Evolutionary conservation across 2,329 filamentous ascomycete species (phyloP).

Genomic region (Trichophyton schoenleinii): DNA sequence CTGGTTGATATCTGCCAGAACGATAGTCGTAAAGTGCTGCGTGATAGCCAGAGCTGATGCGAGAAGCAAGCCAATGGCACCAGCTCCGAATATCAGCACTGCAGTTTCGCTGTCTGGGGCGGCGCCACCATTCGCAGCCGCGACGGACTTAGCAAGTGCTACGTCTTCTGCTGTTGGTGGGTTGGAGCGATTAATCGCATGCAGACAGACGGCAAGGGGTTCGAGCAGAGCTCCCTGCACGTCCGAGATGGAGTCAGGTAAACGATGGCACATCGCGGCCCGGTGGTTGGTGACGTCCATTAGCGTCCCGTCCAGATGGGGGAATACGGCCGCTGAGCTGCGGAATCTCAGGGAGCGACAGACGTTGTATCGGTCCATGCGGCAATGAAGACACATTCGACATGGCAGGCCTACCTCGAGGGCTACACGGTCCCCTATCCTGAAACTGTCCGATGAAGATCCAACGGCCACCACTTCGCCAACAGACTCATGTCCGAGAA

Average conservation of each 20-base stretch:
- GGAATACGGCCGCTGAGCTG: conserved; percentile 48
- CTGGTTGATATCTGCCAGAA: conserved; percentile 50
- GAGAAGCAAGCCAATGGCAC: conserved; percentile 48
- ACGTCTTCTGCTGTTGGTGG: conserved; percentile 30
- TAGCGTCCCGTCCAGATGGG: conserved; percentile 52
- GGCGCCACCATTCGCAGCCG: not conserved
- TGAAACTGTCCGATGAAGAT: conserved; percentile 39
- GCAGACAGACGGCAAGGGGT: conserved; percentile 48
- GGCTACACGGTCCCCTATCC: conserved; percentile 71
- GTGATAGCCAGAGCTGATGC: conserved; percentile 46
- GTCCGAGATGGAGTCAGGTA: conserved; percentile 42
- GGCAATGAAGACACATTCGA: conserved; percentile 46
- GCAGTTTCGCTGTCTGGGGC: conserved; percentile 28
- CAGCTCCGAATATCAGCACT: conserved; percentile 49
- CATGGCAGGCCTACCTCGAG: conserved; percentile 85
- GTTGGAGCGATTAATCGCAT: conserved; percentile 44
- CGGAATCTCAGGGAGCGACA: conserved; percentile 47
- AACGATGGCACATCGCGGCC: conserved; percentile 46
- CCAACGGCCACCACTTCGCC: conserved; percentile 66
- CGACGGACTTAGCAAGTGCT: conserved; percentile 29
- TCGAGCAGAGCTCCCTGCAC: conserved; percentile 48
- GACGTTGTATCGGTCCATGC: conserved; percentile 48
- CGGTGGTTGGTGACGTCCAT: conserved; percentile 52
- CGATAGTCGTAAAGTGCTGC: conserved; percentile 41
- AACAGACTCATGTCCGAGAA: conserved; percentile 64